Evolutionary conservation across 202 grass and related monocot species (phyloP), one percentile per base, ranked within the genome.

Genomic region (Alloteropsis angusta): DNA sequence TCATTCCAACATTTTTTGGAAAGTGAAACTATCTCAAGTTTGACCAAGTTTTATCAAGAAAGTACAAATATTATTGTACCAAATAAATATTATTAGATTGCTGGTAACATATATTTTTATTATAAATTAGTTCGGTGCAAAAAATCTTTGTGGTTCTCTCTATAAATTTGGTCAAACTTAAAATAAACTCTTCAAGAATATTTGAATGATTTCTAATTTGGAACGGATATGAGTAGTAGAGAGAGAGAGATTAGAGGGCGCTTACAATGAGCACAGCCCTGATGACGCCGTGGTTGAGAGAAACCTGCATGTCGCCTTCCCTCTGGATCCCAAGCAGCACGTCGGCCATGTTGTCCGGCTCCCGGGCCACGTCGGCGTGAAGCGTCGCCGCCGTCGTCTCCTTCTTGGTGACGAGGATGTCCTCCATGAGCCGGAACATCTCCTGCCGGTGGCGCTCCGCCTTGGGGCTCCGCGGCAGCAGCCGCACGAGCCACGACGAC

Each of bases 281-380:
- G 50, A 90, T 75, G 52, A 39, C 55, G 18, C 76, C 83, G 13
- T 41, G 5, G 14, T 45, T 73, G 38, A 88, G 74, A 35, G 65
- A 52, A 7, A 61, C 49, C 7, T 71, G 42, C 53, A 54, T 60
- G 35, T 12, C 7, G n/a, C 67, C 67, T 80, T 83, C 75, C 10
- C 3, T 30, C 28, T 30, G 28, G 28, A 30, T 30, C 28, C 28
- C 28, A 30, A 30, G 28, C 28, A 30, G 60, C 22, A 80, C 83
- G 35, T 90, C 83, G 38, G 86, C 41, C 83, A 86, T 78, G 71
- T 80, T 44, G 11, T 44, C 76, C 56, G 83, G 65, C 2, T 68
- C 45, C 1, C 78, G 43, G 12, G 43, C 42, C 28, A 12, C 25
- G 28, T 30, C 28, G 3, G 28, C 28, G 3, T 30, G 28, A n/a